Conservation (phyloP, 495 filamentous ascomycete species). For the Annulohypoxylon stygium region DNA sequence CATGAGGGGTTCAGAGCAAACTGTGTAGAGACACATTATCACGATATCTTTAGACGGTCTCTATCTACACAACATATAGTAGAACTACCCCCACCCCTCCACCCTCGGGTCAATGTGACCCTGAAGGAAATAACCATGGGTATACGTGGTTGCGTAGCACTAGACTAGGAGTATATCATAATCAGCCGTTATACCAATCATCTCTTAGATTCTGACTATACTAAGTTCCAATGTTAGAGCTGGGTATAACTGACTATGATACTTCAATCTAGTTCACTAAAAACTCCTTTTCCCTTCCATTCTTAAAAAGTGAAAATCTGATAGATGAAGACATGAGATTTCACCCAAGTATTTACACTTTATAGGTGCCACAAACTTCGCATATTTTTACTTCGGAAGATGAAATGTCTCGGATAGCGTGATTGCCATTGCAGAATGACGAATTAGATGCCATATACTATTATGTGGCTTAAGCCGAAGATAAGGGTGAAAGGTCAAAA, state of each 20-base stretch:
- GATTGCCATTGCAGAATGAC: no score
- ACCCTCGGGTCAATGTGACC: slow-evolving; percentile 24
- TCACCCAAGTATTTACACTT: no score
- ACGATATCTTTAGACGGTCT: background rate
- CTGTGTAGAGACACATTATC: background rate
- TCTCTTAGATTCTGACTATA: background rate
- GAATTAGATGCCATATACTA: no score
- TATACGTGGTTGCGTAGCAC: slow-evolving; percentile 12
- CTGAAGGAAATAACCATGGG: background rate
- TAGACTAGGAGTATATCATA: background rate
- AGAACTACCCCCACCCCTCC: slow-evolving; percentile 18
- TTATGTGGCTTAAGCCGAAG: no score
- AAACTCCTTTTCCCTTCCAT: background rate
- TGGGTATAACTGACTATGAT: background rate
- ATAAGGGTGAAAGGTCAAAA: no score
- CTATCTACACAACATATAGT: background rate
- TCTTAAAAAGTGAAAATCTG: no score
- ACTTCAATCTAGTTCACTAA: background rate
- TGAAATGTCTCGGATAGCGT: no score
- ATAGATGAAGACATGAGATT: no score
- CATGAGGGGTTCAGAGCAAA: background rate
- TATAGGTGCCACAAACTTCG: no score
- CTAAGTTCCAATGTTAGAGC: background rate
- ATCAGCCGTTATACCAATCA: slow-evolving; percentile 12
- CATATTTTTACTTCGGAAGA: no score